Conservation (phyloP, 768 basidiomycete genomes). For the Kwoniella dejecticola region DNA sequence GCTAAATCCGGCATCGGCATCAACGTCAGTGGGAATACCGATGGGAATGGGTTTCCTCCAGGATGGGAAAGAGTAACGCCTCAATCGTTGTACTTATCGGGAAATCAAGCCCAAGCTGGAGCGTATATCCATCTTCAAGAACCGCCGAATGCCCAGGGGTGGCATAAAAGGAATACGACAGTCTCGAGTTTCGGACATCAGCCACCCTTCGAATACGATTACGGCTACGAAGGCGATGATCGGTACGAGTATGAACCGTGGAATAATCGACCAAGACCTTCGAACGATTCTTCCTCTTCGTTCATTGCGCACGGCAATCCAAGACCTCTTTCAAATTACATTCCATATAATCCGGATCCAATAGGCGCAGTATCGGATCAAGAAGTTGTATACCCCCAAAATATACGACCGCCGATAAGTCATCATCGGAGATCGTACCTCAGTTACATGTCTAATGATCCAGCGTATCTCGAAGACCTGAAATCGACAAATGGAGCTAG, state of each 20-base stretch:
- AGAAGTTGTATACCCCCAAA: neutral
- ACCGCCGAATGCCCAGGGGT: too few relatives aligned
- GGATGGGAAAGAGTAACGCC: neutral
- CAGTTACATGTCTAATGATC: neutral
- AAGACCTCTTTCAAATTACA: neutral
- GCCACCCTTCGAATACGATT: too few relatives aligned
- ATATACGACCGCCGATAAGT: neutral
- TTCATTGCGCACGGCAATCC: neutral
- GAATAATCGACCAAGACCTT: too few relatives aligned
- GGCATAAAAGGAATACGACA: too few relatives aligned
- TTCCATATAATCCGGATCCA: neutral
- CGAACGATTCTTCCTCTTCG: neutral
- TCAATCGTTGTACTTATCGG: neutral
- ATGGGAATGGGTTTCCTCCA: neutral
- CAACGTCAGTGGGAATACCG: neutral
- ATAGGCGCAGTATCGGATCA: neutral
- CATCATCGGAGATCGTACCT: constrained; percentile 2
- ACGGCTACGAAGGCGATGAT: too few relatives aligned
- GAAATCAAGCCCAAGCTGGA: too few relatives aligned
- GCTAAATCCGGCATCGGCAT: neutral
- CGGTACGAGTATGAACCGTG: too few relatives aligned
- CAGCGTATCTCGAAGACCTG: neutral
- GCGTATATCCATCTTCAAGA: too few relatives aligned
- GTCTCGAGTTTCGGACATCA: too few relatives aligned
- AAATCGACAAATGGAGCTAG: neutral